Evolutionary conservation across 176 grass and related monocot species (phyloP), one percentile per base, ranked within the genome.

Genomic region (Triticum monococcum): DNA sequence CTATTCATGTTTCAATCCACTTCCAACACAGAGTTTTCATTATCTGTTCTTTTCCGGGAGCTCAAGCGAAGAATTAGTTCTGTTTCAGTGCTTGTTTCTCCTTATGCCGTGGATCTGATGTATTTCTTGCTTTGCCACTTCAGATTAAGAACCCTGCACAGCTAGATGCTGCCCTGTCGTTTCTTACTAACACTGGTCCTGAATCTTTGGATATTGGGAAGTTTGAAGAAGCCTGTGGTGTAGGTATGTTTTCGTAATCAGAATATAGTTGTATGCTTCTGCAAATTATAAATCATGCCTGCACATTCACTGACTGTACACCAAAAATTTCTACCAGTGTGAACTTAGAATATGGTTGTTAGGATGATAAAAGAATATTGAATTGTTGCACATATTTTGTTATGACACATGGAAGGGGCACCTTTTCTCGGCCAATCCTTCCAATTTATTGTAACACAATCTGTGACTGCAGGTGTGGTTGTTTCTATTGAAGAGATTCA

Each of bases 171-270:
- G 87, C 94, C 40, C 68, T 96, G 32, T 71, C 92, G 80, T 96
- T 93, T 92, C 85, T 99, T 84, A 72, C 72, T 9, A 91, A 86
- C 79, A 50, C 85, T 23, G 97, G 97, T 13, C 89, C 85, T 18
- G 97, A 99, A 66, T 74, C 92, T 78, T 94, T 99, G 50, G 68
- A 92, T 72, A 48, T 85, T 22, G 81, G 72, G 23, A 91, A 90
- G 52, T 96, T 99, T 90, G 97, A 99, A 88, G 88, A 99, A 87
- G 87, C 92, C 37, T 99, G 92, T 84, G 97, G 97, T 76, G 87
- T 96, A 86, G 97, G 97, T 99, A 93, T 68, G 80, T 16, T 86
- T 84, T 36, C 30, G 1, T 80, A 14, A 48, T 32, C 32, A 23
- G 76, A 80, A 36, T 77, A 40, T 72, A 80, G 25, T 14, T 33